A percentile compares a stretch with the other conserved stretches of the same genome.
Evolutionary conservation across 2,329 filamentous ascomycete species (phyloP).

Genomic region (Ramularia endophylla): DNA sequence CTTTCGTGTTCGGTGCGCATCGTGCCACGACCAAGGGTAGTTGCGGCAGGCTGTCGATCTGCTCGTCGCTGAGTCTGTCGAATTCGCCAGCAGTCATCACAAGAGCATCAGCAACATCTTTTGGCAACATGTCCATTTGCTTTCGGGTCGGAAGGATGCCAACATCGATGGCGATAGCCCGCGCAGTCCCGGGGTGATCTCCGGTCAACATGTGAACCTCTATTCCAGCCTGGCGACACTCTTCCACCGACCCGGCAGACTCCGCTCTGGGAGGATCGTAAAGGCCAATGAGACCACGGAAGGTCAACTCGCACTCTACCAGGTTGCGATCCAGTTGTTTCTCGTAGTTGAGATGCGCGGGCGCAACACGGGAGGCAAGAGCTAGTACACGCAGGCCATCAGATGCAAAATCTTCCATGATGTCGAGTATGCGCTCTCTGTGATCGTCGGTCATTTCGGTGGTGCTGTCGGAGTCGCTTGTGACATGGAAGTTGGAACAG

Average conservation of each 20-base stretch:
- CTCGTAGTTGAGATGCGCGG: conserved; percentile 40
- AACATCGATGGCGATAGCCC: conserved; percentile 76
- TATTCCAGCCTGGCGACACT: conserved; percentile 68
- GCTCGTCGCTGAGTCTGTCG: conserved; percentile 62
- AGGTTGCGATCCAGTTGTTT: conserved; percentile 48
- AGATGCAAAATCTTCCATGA: conserved; percentile 63
- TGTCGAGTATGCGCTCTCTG: conserved; percentile 52
- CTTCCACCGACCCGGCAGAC: conserved; percentile 64
- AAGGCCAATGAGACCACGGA: conserved; percentile 75
- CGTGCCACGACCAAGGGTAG: conserved; percentile 77
- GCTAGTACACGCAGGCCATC: conserved; percentile 60
- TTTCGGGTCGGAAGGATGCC: conserved; percentile 58
- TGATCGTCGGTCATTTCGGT: conserved; percentile 51
- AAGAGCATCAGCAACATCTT: conserved; percentile 58
- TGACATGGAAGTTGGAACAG: conserved; percentile 44
- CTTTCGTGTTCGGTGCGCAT: conserved; percentile 80
- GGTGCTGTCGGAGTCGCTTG: conserved; percentile 25
- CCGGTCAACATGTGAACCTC: conserved; percentile 80
- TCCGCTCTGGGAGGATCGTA: conserved; percentile 82
- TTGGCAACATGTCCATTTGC: conserved; percentile 54
- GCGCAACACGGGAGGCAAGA: conserved; percentile 48
- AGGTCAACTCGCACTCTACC: conserved; percentile 63
- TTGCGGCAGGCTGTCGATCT: conserved; percentile 68
- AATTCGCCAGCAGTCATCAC: conserved; percentile 60
- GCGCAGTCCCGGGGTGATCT: conserved; percentile 72